Evolutionary conservation across 2,329 filamentous ascomycete species (phyloP).

Genomic region (Trichoderma afroharzianum): DNA sequence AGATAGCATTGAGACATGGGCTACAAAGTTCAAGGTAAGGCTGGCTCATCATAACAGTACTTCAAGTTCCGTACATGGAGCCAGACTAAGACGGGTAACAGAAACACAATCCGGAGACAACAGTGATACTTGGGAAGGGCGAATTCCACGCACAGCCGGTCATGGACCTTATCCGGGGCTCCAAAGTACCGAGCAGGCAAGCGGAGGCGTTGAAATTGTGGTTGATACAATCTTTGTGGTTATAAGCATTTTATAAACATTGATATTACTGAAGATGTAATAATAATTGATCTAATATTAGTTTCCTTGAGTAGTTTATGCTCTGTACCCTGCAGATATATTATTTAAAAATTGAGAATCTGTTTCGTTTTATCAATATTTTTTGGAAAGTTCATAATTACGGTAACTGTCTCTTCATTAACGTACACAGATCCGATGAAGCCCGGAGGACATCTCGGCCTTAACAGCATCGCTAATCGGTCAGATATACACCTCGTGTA

Average conservation of each 20-base stretch:
- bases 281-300: neutral
- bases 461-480: slow-evolving; percentile 73
- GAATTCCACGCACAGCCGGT: neutral
- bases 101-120: neutral
- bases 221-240: neutral
- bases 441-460: slow-evolving; percentile 42
- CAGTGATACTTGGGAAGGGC: neutral
- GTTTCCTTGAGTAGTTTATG: too few species aligned
- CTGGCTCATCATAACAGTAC: neutral
- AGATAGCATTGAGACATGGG: neutral
- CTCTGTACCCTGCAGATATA: too few species aligned
- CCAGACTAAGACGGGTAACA: neutral
- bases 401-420: too few species aligned
- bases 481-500: slow-evolving; percentile 73
- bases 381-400: too few species aligned
- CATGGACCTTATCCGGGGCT: neutral
- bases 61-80: neutral
- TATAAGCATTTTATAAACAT: neutral
- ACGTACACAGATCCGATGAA: too few species aligned
- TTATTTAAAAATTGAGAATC: too few species aligned
- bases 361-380: too few species aligned
- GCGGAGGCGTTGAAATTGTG: neutral
- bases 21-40: neutral
- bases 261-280: neutral
- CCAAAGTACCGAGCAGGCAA: neutral